Percentiles rank a stretch among this genome's conserved stretches.
These are phyloP conservation scores for Dendrostoma leiphaemia DNA, from an alignment of 2,329 filamentous ascomycete genomes.

Conservation along the genomic window DNA sequence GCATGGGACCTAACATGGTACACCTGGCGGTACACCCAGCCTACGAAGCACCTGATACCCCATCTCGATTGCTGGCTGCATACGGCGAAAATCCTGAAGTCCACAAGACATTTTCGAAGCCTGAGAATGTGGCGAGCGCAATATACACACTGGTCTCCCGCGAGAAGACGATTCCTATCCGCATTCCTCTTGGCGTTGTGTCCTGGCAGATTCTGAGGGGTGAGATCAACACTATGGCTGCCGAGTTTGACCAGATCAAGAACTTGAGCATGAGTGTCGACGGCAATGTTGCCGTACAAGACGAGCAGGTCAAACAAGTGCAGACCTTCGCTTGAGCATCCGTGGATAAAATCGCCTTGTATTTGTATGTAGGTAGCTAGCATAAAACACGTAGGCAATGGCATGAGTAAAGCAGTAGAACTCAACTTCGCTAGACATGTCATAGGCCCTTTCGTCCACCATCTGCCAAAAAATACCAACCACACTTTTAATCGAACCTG, in stretches of 20 bases:
- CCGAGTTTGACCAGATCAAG: constrained; percentile 33
- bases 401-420: constrained; percentile 1
- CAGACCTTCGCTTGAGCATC: neutral
- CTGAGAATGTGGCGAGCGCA: constrained; percentile 32
- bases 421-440: neutral
- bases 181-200: constrained; percentile 39
- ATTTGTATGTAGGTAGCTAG: neutral
- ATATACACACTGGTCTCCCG: constrained; percentile 34
- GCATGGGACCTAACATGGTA: constrained; percentile 27
- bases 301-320: neutral
- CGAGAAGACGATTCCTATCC: constrained; percentile 35
- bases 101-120: constrained; percentile 31
- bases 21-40: constrained; percentile 37
- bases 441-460: neutral
- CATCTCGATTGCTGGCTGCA: constrained; percentile 27
- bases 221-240: constrained; percentile 29
- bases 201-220: constrained; percentile 32
- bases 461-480: neutral
- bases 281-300: constrained; percentile 6
- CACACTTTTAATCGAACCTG: neutral
- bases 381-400: neutral
- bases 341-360: neutral
- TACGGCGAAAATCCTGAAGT: constrained; percentile 27
- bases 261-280: constrained; percentile 28
- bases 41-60: constrained; percentile 33